Evolutionary conservation across 495 filamentous ascomycete species (phyloP), one percentile per base, ranked within the genome.

Genomic region (Penicillium angulare): DNA sequence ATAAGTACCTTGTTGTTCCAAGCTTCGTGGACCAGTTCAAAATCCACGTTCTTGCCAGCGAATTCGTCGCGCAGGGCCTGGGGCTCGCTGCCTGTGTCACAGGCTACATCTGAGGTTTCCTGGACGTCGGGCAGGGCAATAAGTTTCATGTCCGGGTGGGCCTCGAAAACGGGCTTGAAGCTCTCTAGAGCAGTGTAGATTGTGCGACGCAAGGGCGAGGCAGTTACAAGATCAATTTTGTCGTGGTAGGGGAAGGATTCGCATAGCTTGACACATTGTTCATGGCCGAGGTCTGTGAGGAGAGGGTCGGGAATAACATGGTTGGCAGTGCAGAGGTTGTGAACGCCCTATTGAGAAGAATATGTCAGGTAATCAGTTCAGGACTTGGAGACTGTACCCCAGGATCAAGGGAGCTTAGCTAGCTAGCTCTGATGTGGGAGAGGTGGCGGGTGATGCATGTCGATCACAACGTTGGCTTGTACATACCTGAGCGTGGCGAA

Each of bases 201-300:
- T 3, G 92, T 95, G 46, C 92, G 86, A 18, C 86, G 85, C 40
- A 96, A 77, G 1, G 92, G 92, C 0, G 90, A 95, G 38, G 89
- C 84, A 15, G 92, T 80, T 2, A 96, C 76, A 43, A 91, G 78
- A 6, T 85, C 84, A 65, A 92, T 68, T 27, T 79, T 64, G 17
- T 76, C 67, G 58, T 86, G 82, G 62, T 73, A 57, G 9, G 88
- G 87, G 67, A 96, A 95, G 21, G 45, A 60, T 2, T 71, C 56
- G 44, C 71, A 63, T 21, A 97, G 83, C 4, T 71, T 62, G 3
- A 60, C 63, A 71, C 92, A 96, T 81, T 97, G 92, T 12, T 79
- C 52, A 57, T 85, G 75, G 61, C 92, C 92, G 3, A 87, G 76
- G 4, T 81, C 72, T 12, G 92, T 96, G 27, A 97, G 82, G 47